Base-by-base conservation (phyloP, 805 yeast species). In the Millerago galiae region DNA sequence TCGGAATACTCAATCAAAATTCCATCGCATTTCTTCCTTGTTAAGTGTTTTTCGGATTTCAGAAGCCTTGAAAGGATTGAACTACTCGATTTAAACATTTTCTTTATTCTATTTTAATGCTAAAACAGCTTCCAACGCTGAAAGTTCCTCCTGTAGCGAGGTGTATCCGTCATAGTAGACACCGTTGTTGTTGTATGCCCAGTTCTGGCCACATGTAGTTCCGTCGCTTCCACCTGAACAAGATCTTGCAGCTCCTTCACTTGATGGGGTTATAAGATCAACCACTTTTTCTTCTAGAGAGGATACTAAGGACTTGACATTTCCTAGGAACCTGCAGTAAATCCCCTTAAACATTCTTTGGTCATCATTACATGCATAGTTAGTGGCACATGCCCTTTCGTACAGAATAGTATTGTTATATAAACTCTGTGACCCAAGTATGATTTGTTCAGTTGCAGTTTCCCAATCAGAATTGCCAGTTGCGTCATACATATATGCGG, bases 141-240 rank as follows among this genome's bases (percentile, higher is more conserved):
- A 68, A 72, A 86, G 79, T 65, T 91, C 95, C 66, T 91, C 95
- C 42, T 96, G 96, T 29, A 91, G 70, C 6, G 97, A 96, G 52
- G 74, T 83, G 37, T 62, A 56, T 2, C 77, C 81, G 61, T 91
- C 97, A 80, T 83, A 86, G 15, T 77, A 77, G 8, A 12, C 15
- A 11, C 44, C 44, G 13, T 34, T 17, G 12, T 17, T 27, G 4
- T 69, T 67, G 15, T 62, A 60, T 2, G 75, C 62, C 98, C 98
- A 91, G 55, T 83, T 73, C 43, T 74, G 56, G 25, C 97, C 97
- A 69, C 98, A 91, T 0, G 96, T 86, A 47, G 77, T 81, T 13
- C 87, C 86, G 60, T 89, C 95, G 4, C 63, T 45, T 54, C 96
- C 97, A 52, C 97, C 97, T 1, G 83, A 70, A 64, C 98, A 91